Evolutionary conservation across 129 eudicot species (phyloP), one percentile per base, ranked within the genome.

Genomic region (Daucus carota): DNA sequence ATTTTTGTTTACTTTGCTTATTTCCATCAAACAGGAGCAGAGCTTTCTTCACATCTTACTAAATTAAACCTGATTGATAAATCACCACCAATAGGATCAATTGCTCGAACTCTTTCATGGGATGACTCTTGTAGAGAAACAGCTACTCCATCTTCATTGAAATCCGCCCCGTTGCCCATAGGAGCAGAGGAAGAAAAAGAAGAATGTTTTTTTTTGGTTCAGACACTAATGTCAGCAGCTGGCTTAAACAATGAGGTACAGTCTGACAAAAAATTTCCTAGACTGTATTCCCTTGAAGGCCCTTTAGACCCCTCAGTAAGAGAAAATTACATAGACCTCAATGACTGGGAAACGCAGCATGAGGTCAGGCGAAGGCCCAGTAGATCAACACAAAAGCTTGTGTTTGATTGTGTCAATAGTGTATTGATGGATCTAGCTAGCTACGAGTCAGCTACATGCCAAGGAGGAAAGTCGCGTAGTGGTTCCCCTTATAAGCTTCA

Each of bases 51-150:
- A 33, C 48, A 73, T 36, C 24, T 78, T 10, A 67, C 84, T 69
- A 80, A 74, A 77, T 89, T 85, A 72, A 95, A 92, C 76, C 80
- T 90, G 83, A 91, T 95, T 52, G 99, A 87, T 81, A 95, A 95
- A 79, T 95, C 99, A 4, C 99, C 99, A 3, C 99, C 90, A 2
- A 95, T 95, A 33, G 99, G 95, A 80, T 95, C 99, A 75, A 85
- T 95, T 77, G 90, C 99, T 68, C 96, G 99, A 22, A 92, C 99
- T 71, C 83, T 95, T 67, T 85, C 99, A 33, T 89, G 97, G 97
- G 96, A 88, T 26, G 96, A 92, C 77, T 78, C 86, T 52, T 77
- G 80, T 70, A 52, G 76, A 42, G 92, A 87, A 28, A 79, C 92
- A 45, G 81, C 92, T 73, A 80, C 88, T 40, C 83, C 86, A 24